Base-by-base conservation (phyloP, 1,139 yeast genomes). In the Candida sojae region DNA sequence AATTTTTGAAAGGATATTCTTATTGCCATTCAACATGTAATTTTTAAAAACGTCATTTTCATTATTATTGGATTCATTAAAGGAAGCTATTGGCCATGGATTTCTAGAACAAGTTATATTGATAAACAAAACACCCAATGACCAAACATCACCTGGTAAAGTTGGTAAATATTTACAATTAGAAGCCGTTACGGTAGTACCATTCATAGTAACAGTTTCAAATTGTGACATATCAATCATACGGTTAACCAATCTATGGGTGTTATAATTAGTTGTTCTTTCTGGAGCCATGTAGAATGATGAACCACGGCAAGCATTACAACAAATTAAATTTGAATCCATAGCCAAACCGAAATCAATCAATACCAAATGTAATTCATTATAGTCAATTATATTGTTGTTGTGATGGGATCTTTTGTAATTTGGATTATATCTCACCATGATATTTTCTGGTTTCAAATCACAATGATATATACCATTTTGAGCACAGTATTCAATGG, bases 271-370 rank as follows among this genome's bases (percentile, higher is more conserved):
- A 49, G 77, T 78, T 23, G 87, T 73, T 62, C 96, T 75, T 66
- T 90, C 97, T 6, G 97, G 97, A 0, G 97, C 89, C 97, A 91
- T 91, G 69, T 91, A 91, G 66, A 88, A 91, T 32, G 89, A 80
- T 5, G 95, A 86, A 0, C 97, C 97, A 52, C 96, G 80, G 54
- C 96, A 90, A 38, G 85, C 83, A 58, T 87, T 88, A 53, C 88
- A 82, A 48, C 85, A 80, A 46, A 86, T 80, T 48, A 69, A 69
- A 43, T 76, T 69, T 6, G 82, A 76, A 49, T 77, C 75, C 53
- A 91, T 82, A 12, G 96, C 90, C 26, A 91, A 74, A 2, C 97
- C 97, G 60, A 91, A 91, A 66, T 91, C 97, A 32, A 93, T 92
- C 42, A 91, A 68, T 21, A 82, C 79, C 31, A 89, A 68, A 40